phyloP scores from a whole-genome alignment of 1,139 yeast species.

The Debaryomycetaceae sp. region DNA sequence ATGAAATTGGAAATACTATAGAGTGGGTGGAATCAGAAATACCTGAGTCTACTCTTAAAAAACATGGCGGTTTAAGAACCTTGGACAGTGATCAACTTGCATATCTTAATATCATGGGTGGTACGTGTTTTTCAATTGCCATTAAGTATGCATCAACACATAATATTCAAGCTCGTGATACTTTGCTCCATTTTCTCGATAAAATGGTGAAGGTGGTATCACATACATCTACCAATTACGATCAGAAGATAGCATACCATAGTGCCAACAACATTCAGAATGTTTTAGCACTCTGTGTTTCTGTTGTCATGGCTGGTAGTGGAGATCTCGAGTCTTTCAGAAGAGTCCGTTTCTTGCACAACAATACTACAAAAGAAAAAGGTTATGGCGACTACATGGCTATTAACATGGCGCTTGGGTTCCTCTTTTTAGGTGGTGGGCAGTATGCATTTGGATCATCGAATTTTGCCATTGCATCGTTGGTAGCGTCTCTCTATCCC shows the following conservation, averaged over 20 bases:
- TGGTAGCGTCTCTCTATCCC: slow-evolving; percentile 74
- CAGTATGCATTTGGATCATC: slow-evolving; percentile 74
- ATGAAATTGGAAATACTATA: slow-evolving; percentile 46
- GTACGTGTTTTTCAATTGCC: slow-evolving; percentile 73
- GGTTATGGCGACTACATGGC: slow-evolving; percentile 77
- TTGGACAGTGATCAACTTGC: slow-evolving; percentile 65
- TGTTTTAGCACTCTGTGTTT: slow-evolving; percentile 57
- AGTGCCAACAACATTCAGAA: slow-evolving; percentile 60
- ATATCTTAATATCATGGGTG: slow-evolving; percentile 68
- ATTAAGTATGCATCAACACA: slow-evolving; percentile 74
- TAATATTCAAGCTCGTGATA: slow-evolving; percentile 51
- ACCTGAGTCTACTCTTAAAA: slow-evolving; percentile 40
- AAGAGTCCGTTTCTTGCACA: slow-evolving; percentile 68
- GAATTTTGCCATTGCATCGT: slow-evolving; percentile 67
- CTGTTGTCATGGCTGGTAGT: slow-evolving; percentile 85
- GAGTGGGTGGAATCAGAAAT: slow-evolving; percentile 63
- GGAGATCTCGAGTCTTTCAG: slow-evolving; percentile 82
- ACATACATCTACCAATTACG: slow-evolving; percentile 49
- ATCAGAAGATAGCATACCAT: slow-evolving; percentile 55
- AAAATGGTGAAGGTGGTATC: slow-evolving; percentile 53
- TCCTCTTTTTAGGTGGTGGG: slow-evolving; percentile 88
- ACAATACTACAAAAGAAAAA: slow-evolving; percentile 44
- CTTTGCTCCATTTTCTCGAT: slow-evolving; percentile 64
- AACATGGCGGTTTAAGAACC: slow-evolving; percentile 21
- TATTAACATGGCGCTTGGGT: slow-evolving; percentile 79